Evolutionary conservation across 2,329 filamentous ascomycete genomes (phyloP), one percentile per base, ranked within the genome.

Genomic region (Apiospora arundinis): DNA sequence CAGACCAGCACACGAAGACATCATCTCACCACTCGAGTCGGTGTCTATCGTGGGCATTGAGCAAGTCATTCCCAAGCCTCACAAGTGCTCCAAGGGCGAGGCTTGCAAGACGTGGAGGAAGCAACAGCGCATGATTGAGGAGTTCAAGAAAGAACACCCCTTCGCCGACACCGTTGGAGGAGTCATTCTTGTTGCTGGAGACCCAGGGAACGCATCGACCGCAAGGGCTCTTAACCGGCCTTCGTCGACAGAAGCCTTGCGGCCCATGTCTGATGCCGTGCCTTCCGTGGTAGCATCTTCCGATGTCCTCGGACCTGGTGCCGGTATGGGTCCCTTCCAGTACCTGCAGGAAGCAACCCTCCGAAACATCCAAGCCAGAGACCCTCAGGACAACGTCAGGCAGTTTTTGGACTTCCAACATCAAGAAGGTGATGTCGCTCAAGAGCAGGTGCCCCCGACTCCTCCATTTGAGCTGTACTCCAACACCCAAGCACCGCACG

Each of bases 11-110:
- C 80, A 84, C 69, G 89, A 91, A 74, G 92, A 95, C 76, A 83
- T 89, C 66, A 92, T 96, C 79, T 92, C 92, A 1, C 94, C 94
- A 2, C 88, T 91, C 72, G 93, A 97, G 80, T 95, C 94, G 0
- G 92, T 96, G 4, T 97, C 94, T 0, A 97, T 97, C 76, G 94
- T 97, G 45, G 95, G 93, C 40, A 97, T 97, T 74, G 95, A 97
- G 82, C 94, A 97, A 81, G 85, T 96, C 70, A 88, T 97, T 70
- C 95, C 95, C 6, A 95, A 94, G 82, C 90, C 92, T 21, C 95
- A 97, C 82, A 88, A 88, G 71, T 98, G 95, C 83, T 90, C 90
- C 65, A 97, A 97, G 81, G 95, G 95, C 65, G 93, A 96, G 81
- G 91, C 92, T 76, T 97, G 95, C 82, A 86, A 90, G 67, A 97